Evolutionary conservation across 2,329 filamentous ascomycete genomes (phyloP).

Genomic region (Ceratocystis albifundus): DNA sequence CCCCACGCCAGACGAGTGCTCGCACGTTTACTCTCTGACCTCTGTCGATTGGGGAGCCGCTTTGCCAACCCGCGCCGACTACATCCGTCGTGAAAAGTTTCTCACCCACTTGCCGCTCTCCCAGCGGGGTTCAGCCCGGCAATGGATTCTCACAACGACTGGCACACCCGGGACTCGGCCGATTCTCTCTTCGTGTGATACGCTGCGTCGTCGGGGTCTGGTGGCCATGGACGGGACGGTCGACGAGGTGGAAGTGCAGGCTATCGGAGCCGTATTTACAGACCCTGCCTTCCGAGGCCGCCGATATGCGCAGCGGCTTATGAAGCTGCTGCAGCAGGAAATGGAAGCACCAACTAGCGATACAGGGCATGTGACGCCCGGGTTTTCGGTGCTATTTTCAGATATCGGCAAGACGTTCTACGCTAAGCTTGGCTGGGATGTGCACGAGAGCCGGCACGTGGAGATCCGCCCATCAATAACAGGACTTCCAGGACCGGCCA

Average conservation of each 20-base stretch:
- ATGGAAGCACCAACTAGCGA: slow-evolving; percentile 24
- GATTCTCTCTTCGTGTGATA: slow-evolving; percentile 54
- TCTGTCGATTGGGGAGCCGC: slow-evolving; percentile 48
- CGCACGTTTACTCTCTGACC: slow-evolving; percentile 44
- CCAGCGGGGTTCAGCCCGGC: slow-evolving; percentile 45
- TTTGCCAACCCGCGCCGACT: slow-evolving; percentile 40
- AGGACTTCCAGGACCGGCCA: slow-evolving; percentile 24
- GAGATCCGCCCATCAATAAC: slow-evolving; percentile 39
- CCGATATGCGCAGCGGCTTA: slow-evolving; percentile 69
- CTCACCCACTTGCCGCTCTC: slow-evolving; percentile 48
- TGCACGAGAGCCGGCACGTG: slow-evolving; percentile 62
- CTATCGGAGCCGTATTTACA: slow-evolving; percentile 71
- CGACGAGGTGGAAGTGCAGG: slow-evolving; percentile 47
- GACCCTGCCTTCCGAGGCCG: slow-evolving; percentile 53
- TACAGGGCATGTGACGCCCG: slow-evolving; percentile 30
- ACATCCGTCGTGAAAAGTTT: slow-evolving; percentile 48
- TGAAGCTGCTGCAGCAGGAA: slow-evolving; percentile 39
- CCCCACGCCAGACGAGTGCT: slow-evolving; percentile 46
- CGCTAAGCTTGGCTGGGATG: slow-evolving; percentile 61
- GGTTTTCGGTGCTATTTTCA: slow-evolving; percentile 72
- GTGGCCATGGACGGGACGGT: slow-evolving; percentile 13
- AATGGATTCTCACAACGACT: slow-evolving; percentile 52
- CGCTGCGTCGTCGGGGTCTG: slow-evolving; percentile 48
- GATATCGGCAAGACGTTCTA: slow-evolving; percentile 82
- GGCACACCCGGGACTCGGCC: slow-evolving; percentile 31